A percentile compares a stretch with the other conserved stretches of the same genome.
Evolutionary conservation across 2,329 filamentous ascomycete species (phyloP).

Genomic region (Sclerotinia glacialis): DNA sequence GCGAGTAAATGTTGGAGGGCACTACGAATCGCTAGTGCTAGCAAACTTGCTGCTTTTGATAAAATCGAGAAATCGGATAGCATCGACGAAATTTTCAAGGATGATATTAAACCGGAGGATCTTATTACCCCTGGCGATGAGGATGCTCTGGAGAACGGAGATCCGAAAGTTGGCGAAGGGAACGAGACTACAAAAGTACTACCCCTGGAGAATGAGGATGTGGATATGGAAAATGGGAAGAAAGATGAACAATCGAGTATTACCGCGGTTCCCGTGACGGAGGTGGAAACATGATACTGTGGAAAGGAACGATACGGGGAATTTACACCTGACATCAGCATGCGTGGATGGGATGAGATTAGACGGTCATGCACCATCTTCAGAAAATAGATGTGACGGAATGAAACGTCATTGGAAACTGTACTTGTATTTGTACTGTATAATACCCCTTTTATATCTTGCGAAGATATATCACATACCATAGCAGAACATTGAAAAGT

Average conservation of each 20-base stretch:
- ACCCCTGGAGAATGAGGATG: neutral
- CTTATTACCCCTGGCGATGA: slow-evolving; percentile 38
- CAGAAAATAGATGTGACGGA: slow-evolving; percentile 4
- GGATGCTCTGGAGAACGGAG: slow-evolving; percentile 40
- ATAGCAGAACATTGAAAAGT: neutral
- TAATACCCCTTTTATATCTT: slow-evolving; percentile 13
- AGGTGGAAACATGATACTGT: neutral
- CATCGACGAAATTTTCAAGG: slow-evolving; percentile 56
- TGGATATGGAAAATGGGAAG: slow-evolving; percentile 14
- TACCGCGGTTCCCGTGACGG: neutral
- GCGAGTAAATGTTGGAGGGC: slow-evolving; percentile 89
- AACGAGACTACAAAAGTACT: slow-evolving; percentile 23
- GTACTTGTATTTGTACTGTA: slow-evolving; percentile 11
- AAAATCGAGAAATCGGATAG: slow-evolving; percentile 82
- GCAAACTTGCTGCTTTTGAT: slow-evolving; percentile 75
- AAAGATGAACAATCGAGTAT: neutral
- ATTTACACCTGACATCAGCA: neutral
- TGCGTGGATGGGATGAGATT: neutral
- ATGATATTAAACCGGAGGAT: slow-evolving; percentile 43
- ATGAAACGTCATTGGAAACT: slow-evolving; percentile 24
- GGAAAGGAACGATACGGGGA: neutral
- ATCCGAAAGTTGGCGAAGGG: slow-evolving; percentile 21
- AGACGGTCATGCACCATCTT: neutral
- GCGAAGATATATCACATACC: neutral
- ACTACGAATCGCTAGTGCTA: slow-evolving; percentile 73